Evolutionary conservation across 495 filamentous ascomycete species (phyloP).

Genomic region (Pseudoneurospora amorphoporcata): DNA sequence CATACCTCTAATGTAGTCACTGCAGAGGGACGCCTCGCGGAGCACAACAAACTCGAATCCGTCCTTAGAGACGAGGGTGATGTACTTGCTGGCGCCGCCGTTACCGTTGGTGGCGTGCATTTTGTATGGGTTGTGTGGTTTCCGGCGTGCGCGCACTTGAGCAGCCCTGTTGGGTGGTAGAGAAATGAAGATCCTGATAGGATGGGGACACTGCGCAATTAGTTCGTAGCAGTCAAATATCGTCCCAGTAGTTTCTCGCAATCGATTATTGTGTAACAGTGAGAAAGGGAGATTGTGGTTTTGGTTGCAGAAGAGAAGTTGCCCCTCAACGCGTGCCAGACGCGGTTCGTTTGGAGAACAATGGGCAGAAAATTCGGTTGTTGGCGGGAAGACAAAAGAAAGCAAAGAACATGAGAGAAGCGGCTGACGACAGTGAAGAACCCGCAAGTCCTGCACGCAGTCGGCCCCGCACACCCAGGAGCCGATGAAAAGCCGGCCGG

Average conservation of each 20-base stretch:
- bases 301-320: neutral
- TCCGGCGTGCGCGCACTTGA: neutral
- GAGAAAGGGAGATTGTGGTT: neutral
- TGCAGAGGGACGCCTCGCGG: conserved; percentile 63
- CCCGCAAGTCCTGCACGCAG: neutral
- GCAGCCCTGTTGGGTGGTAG: neutral
- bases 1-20: conserved; percentile 75
- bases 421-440: neutral
- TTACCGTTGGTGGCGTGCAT: conserved; percentile 13
- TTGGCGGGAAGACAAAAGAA: neutral
- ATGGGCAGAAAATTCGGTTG: neutral
- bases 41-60: conserved; percentile 81
- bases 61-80: conserved; percentile 80
- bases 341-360: neutral
- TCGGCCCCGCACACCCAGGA: neutral
- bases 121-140: neutral
- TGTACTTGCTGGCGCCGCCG: conserved; percentile 44
- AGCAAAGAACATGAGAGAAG: neutral
- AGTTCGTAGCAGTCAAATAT: neutral
- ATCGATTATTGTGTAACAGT: neutral
- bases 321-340: neutral
- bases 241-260: neutral
- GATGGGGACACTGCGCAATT: neutral
- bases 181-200: neutral
- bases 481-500: neutral